Base-by-base conservation (phyloP, 1,284 basidiomycete species). In the Pseudozyma pruni region DNA sequence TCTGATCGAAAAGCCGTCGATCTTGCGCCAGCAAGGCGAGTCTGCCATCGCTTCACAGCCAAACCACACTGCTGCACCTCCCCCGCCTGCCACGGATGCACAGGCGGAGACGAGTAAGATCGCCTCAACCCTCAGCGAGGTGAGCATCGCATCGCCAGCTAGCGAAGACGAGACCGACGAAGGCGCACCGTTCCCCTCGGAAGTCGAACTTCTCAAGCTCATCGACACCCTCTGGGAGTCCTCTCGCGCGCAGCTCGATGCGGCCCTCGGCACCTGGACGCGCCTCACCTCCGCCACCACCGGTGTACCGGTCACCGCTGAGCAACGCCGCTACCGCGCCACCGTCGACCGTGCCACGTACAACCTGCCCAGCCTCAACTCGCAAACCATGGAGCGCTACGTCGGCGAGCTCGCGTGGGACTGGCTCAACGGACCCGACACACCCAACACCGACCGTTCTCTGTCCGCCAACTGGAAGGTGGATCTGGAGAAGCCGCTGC, bases 311-410 rank as follows among this genome's bases (percentile, higher is more conserved):
- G 8, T 53, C 13, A 13, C 33, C 6, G 34, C 53, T 9, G 25
- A 38, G 6, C 45, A 54, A 14, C 54, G 55, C 37, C 73, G 55
- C 5, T 80, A 69, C 49, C 54, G 74, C 20, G 73, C 70, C 2
- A 55, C 44, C 2, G 76, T 78, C 33, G 79, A 81, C 32, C 64
- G 79, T 6, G 70, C 69, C 14, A 73, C 70, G n/a, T 81, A 78
- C 66, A 64, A 75, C 45, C 51, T 81, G 13, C 79, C 79, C 4
- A 74, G 67, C 11, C 56, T 81, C 33, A 79, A 72, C 51, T 70
- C 75, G 19, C 53, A 50, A 22, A 47, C 56, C 11, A 59, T 81
- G 43, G 74, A 76, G 40, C 51, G 64, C 4, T 58, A 79, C 29
- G 50, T 79, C 0, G 72, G 72, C 45, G 64, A 72, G 17, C 52